Percentiles rank a stretch among this genome's conserved stretches.
phyloP scores from a whole-genome alignment of 345 rosid species.

The Euclidium syriacum region DNA sequence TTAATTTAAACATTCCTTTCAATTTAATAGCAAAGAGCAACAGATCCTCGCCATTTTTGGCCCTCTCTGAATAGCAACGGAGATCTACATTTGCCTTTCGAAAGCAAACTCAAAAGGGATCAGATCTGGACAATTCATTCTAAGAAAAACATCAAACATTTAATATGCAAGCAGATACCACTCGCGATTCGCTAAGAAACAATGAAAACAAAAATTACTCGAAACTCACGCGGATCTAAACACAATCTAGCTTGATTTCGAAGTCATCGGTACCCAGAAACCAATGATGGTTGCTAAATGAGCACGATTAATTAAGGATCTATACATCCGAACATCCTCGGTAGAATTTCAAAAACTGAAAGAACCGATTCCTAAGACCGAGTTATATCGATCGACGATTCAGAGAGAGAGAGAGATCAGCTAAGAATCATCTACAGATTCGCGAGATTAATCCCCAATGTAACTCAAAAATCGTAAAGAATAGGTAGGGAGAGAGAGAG shows the following conservation, averaged over 20 bases:
- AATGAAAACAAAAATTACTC: neutral
- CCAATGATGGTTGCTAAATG: neutral
- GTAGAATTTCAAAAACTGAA: neutral
- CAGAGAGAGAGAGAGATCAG: neutral
- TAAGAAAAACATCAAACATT: neutral
- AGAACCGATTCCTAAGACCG: neutral
- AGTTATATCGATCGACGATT: neutral
- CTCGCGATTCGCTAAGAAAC: neutral
- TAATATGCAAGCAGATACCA: neutral
- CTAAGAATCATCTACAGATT: neutral
- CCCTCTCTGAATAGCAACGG: neutral
- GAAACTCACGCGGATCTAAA: constrained; percentile 2
- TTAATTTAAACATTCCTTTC: no score
- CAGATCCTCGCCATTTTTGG: no score
- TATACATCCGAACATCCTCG: neutral
- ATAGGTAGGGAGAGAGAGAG: neutral
- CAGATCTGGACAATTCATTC: constrained; percentile 14
- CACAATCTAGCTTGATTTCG: constrained; percentile 12
- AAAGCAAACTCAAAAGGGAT: no score
- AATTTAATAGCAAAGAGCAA: no score
- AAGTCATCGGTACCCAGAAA: neutral
- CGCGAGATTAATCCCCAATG: neutral
- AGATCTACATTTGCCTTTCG: neutral
- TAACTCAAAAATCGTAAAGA: neutral
- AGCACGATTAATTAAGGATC: neutral